Evolutionary conservation across 2,329 filamentous ascomycete genomes (phyloP).

Genomic region (Periglandula ipomoeae): DNA sequence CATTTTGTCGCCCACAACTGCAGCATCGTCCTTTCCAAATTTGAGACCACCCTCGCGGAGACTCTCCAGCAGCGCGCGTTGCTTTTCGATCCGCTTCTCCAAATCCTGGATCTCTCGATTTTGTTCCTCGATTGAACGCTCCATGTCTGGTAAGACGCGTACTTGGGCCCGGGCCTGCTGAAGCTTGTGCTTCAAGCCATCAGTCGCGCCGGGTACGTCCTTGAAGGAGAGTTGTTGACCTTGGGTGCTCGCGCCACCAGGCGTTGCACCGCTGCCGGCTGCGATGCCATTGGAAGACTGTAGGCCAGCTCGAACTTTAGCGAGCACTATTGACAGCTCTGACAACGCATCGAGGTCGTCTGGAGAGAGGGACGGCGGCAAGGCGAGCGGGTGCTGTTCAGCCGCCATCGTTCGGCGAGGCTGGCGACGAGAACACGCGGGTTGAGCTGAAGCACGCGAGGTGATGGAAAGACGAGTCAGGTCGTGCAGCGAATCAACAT

Average conservation of each 20-base stretch:
- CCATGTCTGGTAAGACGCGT: conserved; percentile 59
- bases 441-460: neutral
- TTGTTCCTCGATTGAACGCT: conserved; percentile 58
- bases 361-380: conserved; percentile 61
- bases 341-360: conserved; percentile 81
- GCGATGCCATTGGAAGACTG: conserved; percentile 30
- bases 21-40: conserved; percentile 21
- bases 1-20: conserved; percentile 28
- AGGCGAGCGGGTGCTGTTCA: conserved; percentile 34
- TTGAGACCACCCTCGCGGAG: conserved; percentile 39
- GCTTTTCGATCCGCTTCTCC: conserved; percentile 52
- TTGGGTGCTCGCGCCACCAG: conserved; percentile 22
- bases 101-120: conserved; percentile 59
- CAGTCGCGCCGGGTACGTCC: conserved; percentile 69
- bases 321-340: conserved; percentile 68
- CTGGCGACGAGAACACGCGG: neutral
- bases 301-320: conserved; percentile 54
- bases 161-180: conserved; percentile 65
- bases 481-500: neutral
- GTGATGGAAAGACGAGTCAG: neutral
- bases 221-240: conserved; percentile 46
- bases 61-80: conserved; percentile 48
- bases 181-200: conserved; percentile 73
- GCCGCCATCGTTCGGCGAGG: conserved; percentile 19
- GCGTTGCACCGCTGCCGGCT: conserved; percentile 28